Evolutionary conservation across 2,329 filamentous ascomycete genomes (phyloP).

Genomic region (Arthrobotrys entomopaga): DNA sequence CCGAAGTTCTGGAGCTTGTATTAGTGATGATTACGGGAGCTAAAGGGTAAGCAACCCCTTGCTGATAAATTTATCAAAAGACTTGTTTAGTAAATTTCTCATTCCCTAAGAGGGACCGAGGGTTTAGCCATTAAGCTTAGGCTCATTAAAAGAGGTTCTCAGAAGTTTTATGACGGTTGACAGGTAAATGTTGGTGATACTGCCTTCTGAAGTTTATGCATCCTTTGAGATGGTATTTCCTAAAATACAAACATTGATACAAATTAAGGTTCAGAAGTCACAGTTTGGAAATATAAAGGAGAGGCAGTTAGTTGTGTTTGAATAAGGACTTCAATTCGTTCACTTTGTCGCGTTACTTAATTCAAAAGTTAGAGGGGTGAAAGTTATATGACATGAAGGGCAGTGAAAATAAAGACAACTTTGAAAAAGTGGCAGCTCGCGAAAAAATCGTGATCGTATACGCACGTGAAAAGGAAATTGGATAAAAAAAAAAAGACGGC

Average conservation of each 20-base stretch:
- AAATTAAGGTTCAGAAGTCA: not conserved
- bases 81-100: not conserved
- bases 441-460: constrained; percentile 43
- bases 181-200: constrained; percentile 25
- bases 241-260: not conserved
- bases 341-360: constrained; percentile 54
- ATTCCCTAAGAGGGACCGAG: constrained; percentile 19
- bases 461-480: constrained; percentile 35
- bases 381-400: constrained; percentile 53
- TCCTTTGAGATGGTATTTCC: not conserved
- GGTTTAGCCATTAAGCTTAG: constrained; percentile 24
- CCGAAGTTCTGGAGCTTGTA: constrained; percentile 34
- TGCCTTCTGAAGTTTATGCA: constrained; percentile 8
- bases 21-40: constrained; percentile 45
- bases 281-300: not conserved
- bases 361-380: constrained; percentile 35
- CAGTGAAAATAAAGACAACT: constrained; percentile 10
- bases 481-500: not conserved
- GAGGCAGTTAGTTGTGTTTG: not conserved
- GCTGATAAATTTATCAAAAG: not conserved
- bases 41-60: constrained; percentile 8
- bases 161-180: constrained; percentile 11
- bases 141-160: constrained; percentile 20
- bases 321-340: constrained; percentile 52
- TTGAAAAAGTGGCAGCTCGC: constrained; percentile 22